A percentile compares a stretch with the other conserved stretches of the same genome.
These are phyloP conservation scores for Paecilomyces formosus DNA, from an alignment of 2,329 filamentous ascomycete genomes.

Conservation along the genomic window DNA sequence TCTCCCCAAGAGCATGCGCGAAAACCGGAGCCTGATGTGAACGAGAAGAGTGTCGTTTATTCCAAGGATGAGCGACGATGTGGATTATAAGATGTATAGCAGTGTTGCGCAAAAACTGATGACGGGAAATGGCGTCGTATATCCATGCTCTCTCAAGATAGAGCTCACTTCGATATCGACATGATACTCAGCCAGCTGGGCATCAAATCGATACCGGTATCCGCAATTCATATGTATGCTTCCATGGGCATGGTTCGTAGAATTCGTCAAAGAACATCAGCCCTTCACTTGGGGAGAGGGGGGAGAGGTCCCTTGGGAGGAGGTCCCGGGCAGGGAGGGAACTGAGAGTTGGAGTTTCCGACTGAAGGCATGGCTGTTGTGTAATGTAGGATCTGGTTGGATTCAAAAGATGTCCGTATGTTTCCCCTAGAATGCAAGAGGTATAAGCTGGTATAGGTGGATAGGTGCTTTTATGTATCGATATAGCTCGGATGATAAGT, in stretches of 20 bases:
- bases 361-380: conserved; percentile 25
- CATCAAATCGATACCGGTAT: not conserved
- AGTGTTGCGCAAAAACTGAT: not conserved
- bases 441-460: not conserved
- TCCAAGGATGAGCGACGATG: not conserved
- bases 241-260: not conserved
- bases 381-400: not conserved
- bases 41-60: not conserved
- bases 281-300: conserved; percentile 29
- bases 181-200: not conserved
- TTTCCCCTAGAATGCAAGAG: not conserved
- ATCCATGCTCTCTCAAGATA: not conserved
- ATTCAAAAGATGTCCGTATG: not conserved
- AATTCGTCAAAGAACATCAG: not conserved
- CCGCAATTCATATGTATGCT: not conserved
- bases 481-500: not conserved
- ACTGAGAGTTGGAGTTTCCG: conserved; percentile 23
- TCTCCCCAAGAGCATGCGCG: not conserved
- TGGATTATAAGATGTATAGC: not conserved
- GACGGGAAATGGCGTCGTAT: not conserved
- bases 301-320: conserved; percentile 32
- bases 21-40: not conserved
- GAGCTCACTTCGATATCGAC: not conserved
- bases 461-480: not conserved
- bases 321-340: conserved; percentile 32